Evolutionary conservation across 352 stramenopile species (phyloP), one percentile per base, ranked within the genome.

Genomic region (Pythium sukuiense): DNA sequence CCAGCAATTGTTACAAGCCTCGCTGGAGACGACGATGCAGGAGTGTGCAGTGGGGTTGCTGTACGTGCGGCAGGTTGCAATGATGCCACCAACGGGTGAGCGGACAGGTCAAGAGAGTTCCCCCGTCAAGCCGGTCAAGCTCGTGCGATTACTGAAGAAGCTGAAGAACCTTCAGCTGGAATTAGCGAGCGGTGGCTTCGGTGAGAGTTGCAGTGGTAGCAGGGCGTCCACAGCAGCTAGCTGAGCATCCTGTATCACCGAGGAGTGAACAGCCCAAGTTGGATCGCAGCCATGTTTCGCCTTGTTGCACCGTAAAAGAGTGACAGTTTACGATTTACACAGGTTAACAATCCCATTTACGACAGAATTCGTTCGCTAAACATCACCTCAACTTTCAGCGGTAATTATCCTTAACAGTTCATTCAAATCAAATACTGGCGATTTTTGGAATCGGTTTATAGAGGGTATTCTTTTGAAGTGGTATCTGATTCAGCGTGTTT

Each of bases 1-100:
- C 26, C 39, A 63, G 20, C 37, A 66, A 14, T 32, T 53, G 20
- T 24, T 73, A 1, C 30, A 62, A 1, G 24, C 3, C 6, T 61
- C 71, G 11, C 39, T 76, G 1, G 68, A 78, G 6, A 72, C 76
- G 29, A 35, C 83, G 16, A 73, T 87, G 70, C 66, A 87, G 46
- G 79, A 87, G 46, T 72, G 70, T 27, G 79, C 76, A 8, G 78
- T 85, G 43, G 66, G 82, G 12, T 46, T 88, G n/a, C 60, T 90
- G 6, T 72, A 75, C 8, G 62, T 86, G 1, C 77, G 85, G 58
- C 76, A 88, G 18, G 65, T 87, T 3, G 26, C 63, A 26, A 68
- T 67, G 55, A 43, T 35, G 2, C n/a, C 6, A n/a, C 16, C 61
- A 24, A 33, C 46, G 3, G 24, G 49, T 16, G 55, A 58, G 11